A percentile compares a stretch with the other conserved stretches of the same genome.
phyloP scores from a whole-genome alignment of 108 stramenopile species.

The Ochromonas danica region DNA sequence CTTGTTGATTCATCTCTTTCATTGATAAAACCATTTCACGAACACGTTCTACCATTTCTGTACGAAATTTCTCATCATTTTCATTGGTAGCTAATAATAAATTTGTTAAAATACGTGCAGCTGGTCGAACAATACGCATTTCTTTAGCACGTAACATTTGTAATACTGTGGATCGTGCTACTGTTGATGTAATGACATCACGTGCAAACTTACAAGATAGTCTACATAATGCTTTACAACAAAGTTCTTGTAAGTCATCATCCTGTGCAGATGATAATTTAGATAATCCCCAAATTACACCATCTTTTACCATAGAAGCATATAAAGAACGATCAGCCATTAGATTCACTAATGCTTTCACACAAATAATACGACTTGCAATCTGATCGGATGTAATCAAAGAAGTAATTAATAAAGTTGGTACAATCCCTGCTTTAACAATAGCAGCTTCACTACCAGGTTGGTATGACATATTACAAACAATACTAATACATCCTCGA shows the following conservation, averaged over 20 bases:
- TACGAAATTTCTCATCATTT: constrained; percentile 26
- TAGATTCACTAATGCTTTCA: constrained; percentile 34
- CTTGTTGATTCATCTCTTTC: neutral
- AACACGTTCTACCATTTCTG: neutral
- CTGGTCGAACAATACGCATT: neutral
- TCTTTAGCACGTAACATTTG: neutral
- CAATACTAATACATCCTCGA: constrained; percentile 21
- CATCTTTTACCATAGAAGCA: constrained; percentile 11
- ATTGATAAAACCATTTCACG: neutral
- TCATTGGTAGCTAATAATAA: constrained; percentile 24
- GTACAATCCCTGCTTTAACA: constrained; percentile 8
- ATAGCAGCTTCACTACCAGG: constrained; percentile 10
- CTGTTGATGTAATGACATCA: constrained; percentile 1
- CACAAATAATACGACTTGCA: neutral
- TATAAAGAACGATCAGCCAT: constrained; percentile 23
- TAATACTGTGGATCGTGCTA: neutral
- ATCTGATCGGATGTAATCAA: constrained; percentile 29
- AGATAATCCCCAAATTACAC: constrained; percentile 1
- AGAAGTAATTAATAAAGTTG: constrained; percentile 23
- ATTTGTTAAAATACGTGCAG: constrained; percentile 28
- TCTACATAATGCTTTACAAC: constrained; percentile 12
- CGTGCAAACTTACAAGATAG: constrained; percentile 21
- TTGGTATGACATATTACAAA: constrained; percentile 32
- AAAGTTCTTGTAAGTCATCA: constrained; percentile 2
- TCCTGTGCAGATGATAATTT: constrained; percentile 6